phyloP scores from a whole-genome alignment of 345 rosid species.

The Rhizophora mangle region DNA sequence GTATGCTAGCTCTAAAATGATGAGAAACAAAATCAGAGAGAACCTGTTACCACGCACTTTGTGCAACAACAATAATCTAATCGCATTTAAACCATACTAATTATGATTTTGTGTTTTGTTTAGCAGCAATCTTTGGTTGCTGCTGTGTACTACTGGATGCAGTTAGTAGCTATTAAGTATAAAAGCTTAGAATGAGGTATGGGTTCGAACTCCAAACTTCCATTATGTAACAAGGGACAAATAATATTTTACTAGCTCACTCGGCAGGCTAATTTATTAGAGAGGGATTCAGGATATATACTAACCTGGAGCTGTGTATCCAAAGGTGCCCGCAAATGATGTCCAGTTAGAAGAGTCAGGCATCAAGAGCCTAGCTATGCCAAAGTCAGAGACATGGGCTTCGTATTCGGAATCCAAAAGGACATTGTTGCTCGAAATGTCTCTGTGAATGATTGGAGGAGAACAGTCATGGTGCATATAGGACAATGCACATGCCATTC shows the following conservation, averaged over 20 bases:
- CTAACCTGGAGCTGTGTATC: conserved; percentile 17
- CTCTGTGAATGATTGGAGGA: conserved; percentile 16
- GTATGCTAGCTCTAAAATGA: conserved; percentile 9
- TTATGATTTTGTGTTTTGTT: neutral
- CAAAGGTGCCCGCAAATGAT: conserved; percentile 15
- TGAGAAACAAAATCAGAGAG: neutral
- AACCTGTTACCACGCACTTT: neutral
- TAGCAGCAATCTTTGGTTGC: too few species aligned
- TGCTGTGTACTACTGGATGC: too few species aligned
- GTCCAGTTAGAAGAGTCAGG: conserved; percentile 11
- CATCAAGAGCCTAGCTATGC: conserved; percentile 4
- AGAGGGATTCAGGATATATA: neutral
- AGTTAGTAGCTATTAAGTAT: too few species aligned
- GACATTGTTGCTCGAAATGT: conserved; percentile 10
- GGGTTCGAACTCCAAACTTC: neutral
- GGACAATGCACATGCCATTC: conserved; percentile 10
- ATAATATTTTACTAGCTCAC: too few species aligned
- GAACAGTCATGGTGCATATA: conserved; percentile 19
- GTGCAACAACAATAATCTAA: neutral
- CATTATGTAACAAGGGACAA: too few species aligned
- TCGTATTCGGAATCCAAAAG: conserved; percentile 10
- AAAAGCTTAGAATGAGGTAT: too few species aligned
- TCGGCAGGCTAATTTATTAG: too few species aligned
- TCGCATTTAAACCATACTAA: neutral
- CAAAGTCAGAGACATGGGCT: conserved; percentile 14